Percentiles rank a stretch among this genome's conserved stretches.
These are phyloP conservation scores for Fusarium abutilonis DNA, from an alignment of 2,329 filamentous ascomycete genomes.

Conservation along the genomic window DNA sequence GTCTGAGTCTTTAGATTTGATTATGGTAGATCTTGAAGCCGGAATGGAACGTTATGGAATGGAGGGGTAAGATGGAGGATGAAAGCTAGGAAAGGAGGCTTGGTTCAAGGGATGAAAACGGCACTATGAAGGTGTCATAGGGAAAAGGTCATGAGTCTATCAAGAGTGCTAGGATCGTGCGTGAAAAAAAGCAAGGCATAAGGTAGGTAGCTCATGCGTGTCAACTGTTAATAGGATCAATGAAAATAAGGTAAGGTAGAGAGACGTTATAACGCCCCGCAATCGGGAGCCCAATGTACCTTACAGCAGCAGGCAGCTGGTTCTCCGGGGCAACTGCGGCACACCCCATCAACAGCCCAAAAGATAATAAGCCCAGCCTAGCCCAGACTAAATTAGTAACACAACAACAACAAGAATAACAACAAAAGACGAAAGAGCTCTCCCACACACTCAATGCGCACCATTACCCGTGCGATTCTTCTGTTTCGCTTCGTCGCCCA, in stretches of 20 bases:
- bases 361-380: conserved; percentile 19
- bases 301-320: conserved; percentile 7
- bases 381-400: conserved; percentile 14
- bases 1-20: background rate
- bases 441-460: conserved; percentile 39
- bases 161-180: background rate
- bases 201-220: too few relatives aligned
- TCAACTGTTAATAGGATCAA: too few relatives aligned
- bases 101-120: conserved; percentile 11
- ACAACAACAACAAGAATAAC: conserved; percentile 33
- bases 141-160: background rate
- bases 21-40: conserved; percentile 1
- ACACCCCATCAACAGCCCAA: conserved; percentile 31
- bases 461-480: conserved; percentile 22
- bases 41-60: conserved; percentile 28
- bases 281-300: too few relatives aligned
- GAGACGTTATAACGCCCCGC: too few relatives aligned
- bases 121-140: background rate
- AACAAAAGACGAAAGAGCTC: conserved; percentile 15
- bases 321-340: conserved; percentile 42
- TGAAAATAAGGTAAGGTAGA: too few relatives aligned
- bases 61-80: conserved; percentile 14
- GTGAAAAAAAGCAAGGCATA: background rate
- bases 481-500: conserved; percentile 28
- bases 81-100: conserved; percentile 16